phyloP scores from a whole-genome alignment of 345 rosid genomes.

The Rhodomyrtus tomentosa region DNA sequence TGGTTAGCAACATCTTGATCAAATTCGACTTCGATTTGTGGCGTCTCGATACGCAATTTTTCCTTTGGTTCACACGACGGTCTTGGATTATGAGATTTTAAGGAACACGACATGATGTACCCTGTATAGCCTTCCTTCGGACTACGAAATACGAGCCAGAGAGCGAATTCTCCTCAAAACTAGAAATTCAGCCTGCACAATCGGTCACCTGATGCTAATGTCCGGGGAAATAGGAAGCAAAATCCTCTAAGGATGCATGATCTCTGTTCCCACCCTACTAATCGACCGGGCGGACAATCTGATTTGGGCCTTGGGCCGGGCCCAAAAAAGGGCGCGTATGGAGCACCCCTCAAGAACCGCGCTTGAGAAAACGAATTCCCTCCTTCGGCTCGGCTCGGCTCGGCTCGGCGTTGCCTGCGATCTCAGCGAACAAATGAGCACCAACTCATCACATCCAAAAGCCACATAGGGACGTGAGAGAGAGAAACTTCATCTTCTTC shows the following conservation, averaged over 20 bases:
- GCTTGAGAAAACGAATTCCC: not conserved
- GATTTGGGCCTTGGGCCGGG: not conserved
- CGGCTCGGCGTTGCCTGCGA: not conserved
- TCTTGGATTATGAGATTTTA: not conserved
- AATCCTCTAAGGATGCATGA: too few species aligned
- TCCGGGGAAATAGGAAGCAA: too few species aligned
- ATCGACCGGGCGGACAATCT: too few species aligned
- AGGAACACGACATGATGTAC: not conserved
- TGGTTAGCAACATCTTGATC: not conserved
- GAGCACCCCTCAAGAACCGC: not conserved
- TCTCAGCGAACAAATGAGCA: not conserved
- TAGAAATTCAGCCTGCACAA: not conserved
- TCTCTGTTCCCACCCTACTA: too few species aligned
- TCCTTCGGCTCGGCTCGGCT: not conserved
- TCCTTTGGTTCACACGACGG: accelerated
- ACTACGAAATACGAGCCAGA: too few species aligned
- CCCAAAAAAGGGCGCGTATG: not conserved
- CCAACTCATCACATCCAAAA: not conserved
- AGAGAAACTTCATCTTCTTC: not conserved
- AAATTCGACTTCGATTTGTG: not conserved
- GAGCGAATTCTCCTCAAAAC: too few species aligned
- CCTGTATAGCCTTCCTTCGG: not conserved
- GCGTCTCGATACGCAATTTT: not conserved
- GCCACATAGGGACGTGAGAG: not conserved
- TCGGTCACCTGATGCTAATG: not conserved